phyloP scores from a whole-genome alignment of 345 rosid species.

The Citrus inodora region DNA sequence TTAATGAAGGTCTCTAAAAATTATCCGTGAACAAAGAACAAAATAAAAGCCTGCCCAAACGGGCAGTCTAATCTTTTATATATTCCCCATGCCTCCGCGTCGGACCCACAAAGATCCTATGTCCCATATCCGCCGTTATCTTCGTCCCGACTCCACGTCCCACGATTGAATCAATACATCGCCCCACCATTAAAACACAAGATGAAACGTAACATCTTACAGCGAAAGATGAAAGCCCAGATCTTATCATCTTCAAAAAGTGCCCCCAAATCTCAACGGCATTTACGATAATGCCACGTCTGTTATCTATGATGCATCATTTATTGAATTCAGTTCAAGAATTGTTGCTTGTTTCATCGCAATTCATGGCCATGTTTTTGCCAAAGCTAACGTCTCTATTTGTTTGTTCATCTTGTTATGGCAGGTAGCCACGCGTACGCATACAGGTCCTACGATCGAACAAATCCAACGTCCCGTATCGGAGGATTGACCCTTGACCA shows the following conservation, averaged over 20 bases:
- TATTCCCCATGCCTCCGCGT: not conserved
- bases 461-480: constrained; percentile 10
- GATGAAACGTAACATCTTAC: no score
- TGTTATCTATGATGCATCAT: not conserved
- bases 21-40: rapidly evolving
- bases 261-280: not conserved
- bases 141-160: constrained; percentile 8
- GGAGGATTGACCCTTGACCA: not conserved
- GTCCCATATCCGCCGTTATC: constrained; percentile 6
- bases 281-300: constrained; percentile 10
- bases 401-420: no score
- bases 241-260: not conserved
- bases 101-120: not conserved
- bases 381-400: not conserved
- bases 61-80: not conserved
- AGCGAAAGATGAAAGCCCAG: not conserved
- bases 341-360: not conserved
- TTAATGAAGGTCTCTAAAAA: no score
- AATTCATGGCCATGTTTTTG: not conserved
- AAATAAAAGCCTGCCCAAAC: not conserved
- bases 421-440: not conserved
- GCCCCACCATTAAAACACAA: not conserved
- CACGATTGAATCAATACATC: not conserved
- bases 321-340: not conserved
- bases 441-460: not conserved